A percentile compares a stretch with the other conserved stretches of the same genome.
Evolutionary conservation across 176 grass and related monocot genomes (phyloP).

Genomic region (Oryza australiensis): DNA sequence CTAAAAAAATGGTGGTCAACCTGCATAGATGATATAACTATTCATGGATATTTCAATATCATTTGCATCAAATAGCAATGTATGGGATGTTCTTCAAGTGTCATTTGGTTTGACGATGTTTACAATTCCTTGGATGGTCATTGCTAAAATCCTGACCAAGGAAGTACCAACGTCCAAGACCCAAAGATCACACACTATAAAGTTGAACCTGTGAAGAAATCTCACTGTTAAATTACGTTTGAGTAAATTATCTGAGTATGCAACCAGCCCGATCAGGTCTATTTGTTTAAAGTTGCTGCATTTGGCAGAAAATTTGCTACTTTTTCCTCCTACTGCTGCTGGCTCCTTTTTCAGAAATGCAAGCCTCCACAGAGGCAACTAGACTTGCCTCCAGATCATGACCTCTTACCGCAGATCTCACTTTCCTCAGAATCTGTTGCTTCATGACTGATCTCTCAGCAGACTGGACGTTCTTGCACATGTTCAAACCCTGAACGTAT

Average conservation of each 20-base stretch:
- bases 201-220: not conserved
- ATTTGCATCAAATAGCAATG: not conserved
- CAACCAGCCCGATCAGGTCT: not conserved
- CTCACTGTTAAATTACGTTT: not conserved
- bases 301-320: conserved; percentile 7
- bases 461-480: conserved; percentile 68
- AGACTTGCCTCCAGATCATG: conserved; percentile 52
- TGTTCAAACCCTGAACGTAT: conserved; percentile 72
- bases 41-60: not conserved
- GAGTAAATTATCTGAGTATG: not conserved
- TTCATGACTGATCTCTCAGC: conserved; percentile 71
- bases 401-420: conserved; percentile 49
- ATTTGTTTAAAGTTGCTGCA: not conserved
- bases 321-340: conserved; percentile 60
- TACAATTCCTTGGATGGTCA: not conserved
- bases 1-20: not conserved
- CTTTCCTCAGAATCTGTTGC: conserved; percentile 72
- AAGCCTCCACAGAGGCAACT: conserved; percentile 55
- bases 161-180: not conserved
- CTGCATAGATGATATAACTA: not conserved
- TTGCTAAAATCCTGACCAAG: not conserved
- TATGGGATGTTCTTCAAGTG: not conserved
- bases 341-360: conserved; percentile 48
- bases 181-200: not conserved
- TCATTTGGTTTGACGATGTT: not conserved